Base-by-base conservation (phyloP, 139 green algal species). In the Picochlorum sp. region DNA sequence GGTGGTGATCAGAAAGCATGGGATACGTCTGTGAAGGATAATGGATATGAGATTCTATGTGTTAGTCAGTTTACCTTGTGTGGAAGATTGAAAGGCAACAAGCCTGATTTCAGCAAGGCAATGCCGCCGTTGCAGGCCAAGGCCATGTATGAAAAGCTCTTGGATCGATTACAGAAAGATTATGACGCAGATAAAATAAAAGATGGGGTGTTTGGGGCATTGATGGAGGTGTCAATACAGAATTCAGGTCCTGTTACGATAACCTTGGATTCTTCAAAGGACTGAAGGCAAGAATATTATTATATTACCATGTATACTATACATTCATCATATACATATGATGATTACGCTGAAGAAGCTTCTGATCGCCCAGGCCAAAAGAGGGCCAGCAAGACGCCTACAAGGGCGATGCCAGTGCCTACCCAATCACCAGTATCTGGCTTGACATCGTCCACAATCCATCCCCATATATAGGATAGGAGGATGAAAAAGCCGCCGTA, bases 401-500 rank as follows among this genome's bases (percentile, higher is more conserved):
- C 81, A 6, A 95, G 44, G 2, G 84, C 86, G 2, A 96, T 73
- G 6, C 45, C 73, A 2, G 62, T 71, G 13, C 90, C 90, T 14
- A 91, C 67, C 54, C 65, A 80, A 70, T 96, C 90, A 7, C 89
- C 89, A 4, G 26, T 60, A 67, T 96, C 89, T 3, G 86, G 87
- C 28, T 61, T 51, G 37, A 82, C 74, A 5, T 72, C 66, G 46
- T 95, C 86, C 26, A 93, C 54, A 1, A 61, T 68, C 82, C 86
- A 94, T 20, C 87, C 89, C 87, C 87, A 95, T 6, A 82, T 49
- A 65, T 92, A 95, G 2, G 73, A 83, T 26, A 94, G 69, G 2
- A 85, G 26, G 58, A 96, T 91, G 68, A 96, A 96, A 59, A 95
- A 80, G n/a, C 89, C 89, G 13, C 88, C 85, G 60, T 92, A 92